Percentiles rank a stretch among this genome's conserved stretches.
phyloP scores from a whole-genome alignment of 108 stramenopile genomes.

The Cyclotella choctawhatcheeana region DNA sequence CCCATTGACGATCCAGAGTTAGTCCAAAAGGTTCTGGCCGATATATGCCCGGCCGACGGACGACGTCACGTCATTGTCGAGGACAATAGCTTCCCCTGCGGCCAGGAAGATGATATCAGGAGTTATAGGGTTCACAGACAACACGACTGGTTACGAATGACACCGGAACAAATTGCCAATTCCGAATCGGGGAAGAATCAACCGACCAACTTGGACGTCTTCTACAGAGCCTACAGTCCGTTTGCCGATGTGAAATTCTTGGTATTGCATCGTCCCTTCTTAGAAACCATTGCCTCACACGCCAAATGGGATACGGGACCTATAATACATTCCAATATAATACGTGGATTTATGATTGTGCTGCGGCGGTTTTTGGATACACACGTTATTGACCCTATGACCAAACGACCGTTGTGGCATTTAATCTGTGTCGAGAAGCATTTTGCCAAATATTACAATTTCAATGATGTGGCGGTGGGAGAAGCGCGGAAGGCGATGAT shows the following conservation, averaged over 20 bases:
- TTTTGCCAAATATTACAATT: conserved; percentile 29
- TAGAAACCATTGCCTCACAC: conserved; percentile 41
- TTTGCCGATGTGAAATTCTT: conserved; percentile 45
- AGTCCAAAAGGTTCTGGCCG: conserved; percentile 5
- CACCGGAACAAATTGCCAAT: conserved; percentile 36
- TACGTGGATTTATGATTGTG: conserved; percentile 37
- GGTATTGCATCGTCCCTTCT: conserved; percentile 38
- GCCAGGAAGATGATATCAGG: conserved; percentile 27
- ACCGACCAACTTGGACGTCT: conserved; percentile 29
- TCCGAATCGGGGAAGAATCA: conserved; percentile 13
- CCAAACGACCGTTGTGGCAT: conserved; percentile 21
- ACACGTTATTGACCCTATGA: conserved; percentile 12
- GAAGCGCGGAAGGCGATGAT: conserved; percentile 19
- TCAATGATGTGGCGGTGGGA: not conserved
- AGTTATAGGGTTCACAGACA: conserved; percentile 37
- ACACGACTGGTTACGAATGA: conserved; percentile 25
- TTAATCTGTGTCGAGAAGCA: conserved; percentile 41
- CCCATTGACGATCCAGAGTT: conserved; percentile 33
- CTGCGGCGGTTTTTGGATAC: conserved; percentile 35
- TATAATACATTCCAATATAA: conserved; percentile 28
- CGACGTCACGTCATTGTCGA: conserved; percentile 33
- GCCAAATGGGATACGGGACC: conserved; percentile 29
- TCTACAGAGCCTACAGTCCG: conserved; percentile 34
- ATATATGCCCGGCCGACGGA: conserved; percentile 39
- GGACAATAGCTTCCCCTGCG: conserved; percentile 41